These are phyloP conservation scores for Adansonia madagascariensis DNA, from an alignment of 441 rosid species.

Conservation along the genomic window DNA sequence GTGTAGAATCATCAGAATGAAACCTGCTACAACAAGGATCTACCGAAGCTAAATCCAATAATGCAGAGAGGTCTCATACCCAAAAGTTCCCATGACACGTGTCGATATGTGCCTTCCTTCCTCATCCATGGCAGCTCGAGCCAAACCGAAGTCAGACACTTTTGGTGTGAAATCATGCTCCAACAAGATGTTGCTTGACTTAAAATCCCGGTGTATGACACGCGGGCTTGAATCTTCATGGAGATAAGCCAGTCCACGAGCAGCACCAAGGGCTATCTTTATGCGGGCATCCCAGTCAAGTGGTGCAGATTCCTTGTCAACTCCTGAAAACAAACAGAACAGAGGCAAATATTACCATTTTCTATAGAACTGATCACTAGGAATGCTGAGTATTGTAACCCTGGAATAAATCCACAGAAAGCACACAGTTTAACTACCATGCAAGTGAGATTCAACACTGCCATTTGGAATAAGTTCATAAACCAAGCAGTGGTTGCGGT, in stretches of 20 bases:
- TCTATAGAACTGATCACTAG: background rate
- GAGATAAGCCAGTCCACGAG: slow-evolving; percentile 86
- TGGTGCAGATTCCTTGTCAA: slow-evolving; percentile 71
- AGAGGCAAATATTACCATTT: slow-evolving; percentile 23
- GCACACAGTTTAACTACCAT: slow-evolving; percentile 52
- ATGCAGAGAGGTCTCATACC: slow-evolving; percentile 42
- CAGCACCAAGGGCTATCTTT: slow-evolving; percentile 93
- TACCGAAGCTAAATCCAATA: background rate
- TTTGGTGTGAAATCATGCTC: slow-evolving; percentile 92
- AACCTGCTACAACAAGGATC: background rate
- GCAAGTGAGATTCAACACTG: slow-evolving; percentile 94
- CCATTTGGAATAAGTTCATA: slow-evolving; percentile 96
- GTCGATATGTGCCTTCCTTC: slow-evolving; percentile 86
- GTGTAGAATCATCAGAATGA: background rate
- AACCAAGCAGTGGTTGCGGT: slow-evolving; percentile 77
- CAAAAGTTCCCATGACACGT: slow-evolving; percentile 97
- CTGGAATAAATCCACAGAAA: slow-evolving; percentile 3
- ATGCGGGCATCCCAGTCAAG: slow-evolving; percentile 85
- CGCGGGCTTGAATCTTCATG: slow-evolving; percentile 97
- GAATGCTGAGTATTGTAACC: slow-evolving; percentile 10
- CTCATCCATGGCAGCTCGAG: slow-evolving; percentile 89
- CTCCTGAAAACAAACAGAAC: slow-evolving; percentile 43
- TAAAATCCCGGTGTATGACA: slow-evolving; percentile 96
- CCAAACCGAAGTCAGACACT: slow-evolving; percentile 95
- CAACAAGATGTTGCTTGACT: slow-evolving; percentile 89